Conservation (phyloP, 768 basidiomycete genomes). For the Trametes elegans region DNA sequence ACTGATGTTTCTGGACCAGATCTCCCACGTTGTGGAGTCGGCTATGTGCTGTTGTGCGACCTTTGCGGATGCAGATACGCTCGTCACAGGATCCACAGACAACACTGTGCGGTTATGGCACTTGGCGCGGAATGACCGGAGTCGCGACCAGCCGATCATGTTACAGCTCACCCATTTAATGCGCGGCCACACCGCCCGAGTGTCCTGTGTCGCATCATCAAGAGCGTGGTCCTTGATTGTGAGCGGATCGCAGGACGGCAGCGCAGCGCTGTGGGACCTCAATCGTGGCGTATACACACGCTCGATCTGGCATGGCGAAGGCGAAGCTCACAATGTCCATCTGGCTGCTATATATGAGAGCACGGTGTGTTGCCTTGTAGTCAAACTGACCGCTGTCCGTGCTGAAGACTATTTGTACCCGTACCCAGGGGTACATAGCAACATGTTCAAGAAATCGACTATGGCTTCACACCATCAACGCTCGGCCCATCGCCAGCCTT, state of each 20-base stretch:
- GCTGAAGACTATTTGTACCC: not conserved
- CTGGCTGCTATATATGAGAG: slow-evolving; percentile 82
- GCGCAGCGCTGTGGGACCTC: slow-evolving; percentile 86
- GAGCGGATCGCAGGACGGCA: slow-evolving; percentile 85
- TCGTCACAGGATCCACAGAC: slow-evolving; percentile 81
- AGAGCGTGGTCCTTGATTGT: slow-evolving; percentile 80
- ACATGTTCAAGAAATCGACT: slow-evolving; percentile 72
- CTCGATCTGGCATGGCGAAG: slow-evolving; percentile 68
- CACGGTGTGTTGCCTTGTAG: slow-evolving; percentile 54
- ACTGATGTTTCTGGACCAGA: slow-evolving; percentile 34
- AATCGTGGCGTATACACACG: slow-evolving; percentile 79
- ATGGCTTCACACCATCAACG: slow-evolving; percentile 86
- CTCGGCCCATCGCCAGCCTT: slow-evolving; percentile 67
- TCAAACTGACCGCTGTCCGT: not conserved
- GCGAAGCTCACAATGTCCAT: slow-evolving; percentile 45
- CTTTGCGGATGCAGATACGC: slow-evolving; percentile 69
- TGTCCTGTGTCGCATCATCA: slow-evolving; percentile 70
- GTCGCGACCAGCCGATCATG: slow-evolving; percentile 30
- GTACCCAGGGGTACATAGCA: slow-evolving; percentile 76
- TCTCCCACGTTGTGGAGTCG: slow-evolving; percentile 76
- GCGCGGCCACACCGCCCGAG: slow-evolving; percentile 71
- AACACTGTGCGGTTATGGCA: slow-evolving; percentile 86
- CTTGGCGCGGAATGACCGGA: slow-evolving; percentile 39
- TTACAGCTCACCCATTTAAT: slow-evolving; percentile 66
- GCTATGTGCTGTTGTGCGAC: slow-evolving; percentile 69